Evolutionary conservation across 2,329 filamentous ascomycete species (phyloP), one percentile per base, ranked within the genome.

Genomic region (Purpureocillium lavendulum): DNA sequence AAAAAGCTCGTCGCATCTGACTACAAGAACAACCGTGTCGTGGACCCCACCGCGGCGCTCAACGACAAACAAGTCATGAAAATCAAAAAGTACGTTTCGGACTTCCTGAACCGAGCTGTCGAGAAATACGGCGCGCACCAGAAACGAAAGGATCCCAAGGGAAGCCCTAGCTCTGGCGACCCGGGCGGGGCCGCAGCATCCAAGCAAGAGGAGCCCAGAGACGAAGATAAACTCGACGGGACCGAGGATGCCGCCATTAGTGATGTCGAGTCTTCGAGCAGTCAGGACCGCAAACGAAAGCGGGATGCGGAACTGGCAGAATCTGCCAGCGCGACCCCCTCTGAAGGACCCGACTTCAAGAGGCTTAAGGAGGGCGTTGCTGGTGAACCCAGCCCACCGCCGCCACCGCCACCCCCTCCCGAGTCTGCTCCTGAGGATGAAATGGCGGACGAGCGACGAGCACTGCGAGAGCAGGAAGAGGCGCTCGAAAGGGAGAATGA

Each of bases 1-100:
- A 95, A 95, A 63, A 94, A 90, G 60, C 75, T 97, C 12, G 89
- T 95, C 15, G 78, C 85, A 14, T 92, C 87, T 0, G 90, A 97
- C 59, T 96, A 86, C 65, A 94, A 94, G 59, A 84, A 90, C 54
- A 78, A 80, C 35, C 82, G 87, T n/a, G 88, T 96, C 9, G 74
- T 78, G 34, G 82, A 96, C 53, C 90, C 88, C 0, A 86, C 78
- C 11, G 56, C 57, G n/a, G 52, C 58, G 36, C 82, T 96, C 47
- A 76, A 74, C 21, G 75, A 84, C 29, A 89, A 87, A 56, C 85
- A 92, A 52, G 76, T 82, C 51, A 82, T 82, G 56, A 87, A 88
- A 47, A 77, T 96, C 43, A 94, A 87, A 64, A 81, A 77, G 41
- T 87, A 84, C 55, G 87, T 89, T 42, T 82, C 84, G 46, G 82